Conservation (phyloP, 768 basidiomycete species). For the Kwoniella heveanensis region DNA sequence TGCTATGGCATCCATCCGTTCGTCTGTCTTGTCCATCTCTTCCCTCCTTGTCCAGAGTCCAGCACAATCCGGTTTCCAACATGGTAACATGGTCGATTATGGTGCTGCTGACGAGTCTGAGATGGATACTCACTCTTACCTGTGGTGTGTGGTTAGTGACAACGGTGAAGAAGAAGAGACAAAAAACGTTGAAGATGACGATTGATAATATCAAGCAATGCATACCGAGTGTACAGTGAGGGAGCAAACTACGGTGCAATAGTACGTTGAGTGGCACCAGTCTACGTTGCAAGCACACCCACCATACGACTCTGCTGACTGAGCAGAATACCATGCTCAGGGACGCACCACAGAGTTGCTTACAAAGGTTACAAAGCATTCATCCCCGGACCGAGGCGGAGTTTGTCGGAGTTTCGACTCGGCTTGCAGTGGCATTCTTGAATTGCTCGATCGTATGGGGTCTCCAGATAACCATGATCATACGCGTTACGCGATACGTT, state of each 20-base stretch:
- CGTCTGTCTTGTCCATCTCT: no score
- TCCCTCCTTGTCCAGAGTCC: no score
- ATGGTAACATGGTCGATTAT: no score
- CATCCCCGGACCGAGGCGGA: slow-evolving; percentile 10
- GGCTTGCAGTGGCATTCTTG: neutral
- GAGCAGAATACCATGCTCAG: neutral
- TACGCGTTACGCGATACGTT: no score
- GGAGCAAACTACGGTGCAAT: neutral
- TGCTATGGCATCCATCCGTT: no score
- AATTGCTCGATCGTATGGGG: neutral
- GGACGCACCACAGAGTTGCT: neutral
- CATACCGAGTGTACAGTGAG: neutral
- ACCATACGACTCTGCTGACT: neutral
- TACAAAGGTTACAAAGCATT: neutral
- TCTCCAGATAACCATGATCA: neutral
- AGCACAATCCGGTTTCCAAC: no score
- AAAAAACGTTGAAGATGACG: neutral
- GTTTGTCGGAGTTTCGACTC: slow-evolving; percentile 29
- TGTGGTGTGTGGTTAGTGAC: slow-evolving; percentile 13
- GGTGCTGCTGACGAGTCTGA: neutral
- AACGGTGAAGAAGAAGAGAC: slow-evolving; percentile 1
- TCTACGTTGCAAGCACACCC: neutral
- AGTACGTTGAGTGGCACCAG: neutral
- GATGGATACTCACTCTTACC: slow-evolving; percentile 17
- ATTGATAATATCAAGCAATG: neutral